These are phyloP conservation scores for Scolecobasidium constrictum DNA, from an alignment of 2,329 filamentous ascomycete genomes.

Conservation along the genomic window DNA sequence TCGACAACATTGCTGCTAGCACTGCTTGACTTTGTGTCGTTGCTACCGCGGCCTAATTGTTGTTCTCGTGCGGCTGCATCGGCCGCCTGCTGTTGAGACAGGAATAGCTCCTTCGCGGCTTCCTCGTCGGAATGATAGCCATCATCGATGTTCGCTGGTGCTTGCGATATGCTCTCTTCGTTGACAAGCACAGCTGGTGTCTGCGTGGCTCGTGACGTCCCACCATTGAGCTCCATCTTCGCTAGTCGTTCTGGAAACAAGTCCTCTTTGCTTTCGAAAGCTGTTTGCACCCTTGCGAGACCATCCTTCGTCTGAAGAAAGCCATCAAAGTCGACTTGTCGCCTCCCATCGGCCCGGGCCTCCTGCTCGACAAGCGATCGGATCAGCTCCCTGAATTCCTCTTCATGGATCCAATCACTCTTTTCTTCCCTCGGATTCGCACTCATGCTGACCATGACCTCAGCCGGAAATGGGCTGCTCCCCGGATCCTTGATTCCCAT, in stretches of 20 bases:
- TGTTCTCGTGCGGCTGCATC: too few relatives aligned
- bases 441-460: slow-evolving; percentile 81
- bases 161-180: slow-evolving; percentile 1
- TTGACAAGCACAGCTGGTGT: slow-evolving; percentile 3
- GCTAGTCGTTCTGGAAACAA: slow-evolving; percentile 60
- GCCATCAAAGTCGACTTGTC: slow-evolving; percentile 47
- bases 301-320: slow-evolving; percentile 49
- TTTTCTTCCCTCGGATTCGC: slow-evolving; percentile 61
- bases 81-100: neutral
- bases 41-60: too few relatives aligned
- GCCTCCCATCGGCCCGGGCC: slow-evolving; percentile 34
- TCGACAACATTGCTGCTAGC: too few relatives aligned
- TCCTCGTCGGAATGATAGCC: slow-evolving; percentile 33
- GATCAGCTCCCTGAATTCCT: slow-evolving; percentile 63
- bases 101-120: neutral
- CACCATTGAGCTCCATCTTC: slow-evolving; percentile 5
- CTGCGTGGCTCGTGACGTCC: neutral
- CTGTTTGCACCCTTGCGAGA: slow-evolving; percentile 57
- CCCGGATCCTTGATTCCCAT: slow-evolving; percentile 52
- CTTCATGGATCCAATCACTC: slow-evolving; percentile 89
- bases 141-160: slow-evolving; percentile 4
- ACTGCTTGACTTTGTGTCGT: too few relatives aligned
- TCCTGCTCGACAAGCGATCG: slow-evolving; percentile 55
- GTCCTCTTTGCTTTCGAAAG: slow-evolving; percentile 76
- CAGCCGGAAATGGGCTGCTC: slow-evolving; percentile 68